phyloP scores from a whole-genome alignment of 768 basidiomycete species.

The Leccinum truebloodii region DNA sequence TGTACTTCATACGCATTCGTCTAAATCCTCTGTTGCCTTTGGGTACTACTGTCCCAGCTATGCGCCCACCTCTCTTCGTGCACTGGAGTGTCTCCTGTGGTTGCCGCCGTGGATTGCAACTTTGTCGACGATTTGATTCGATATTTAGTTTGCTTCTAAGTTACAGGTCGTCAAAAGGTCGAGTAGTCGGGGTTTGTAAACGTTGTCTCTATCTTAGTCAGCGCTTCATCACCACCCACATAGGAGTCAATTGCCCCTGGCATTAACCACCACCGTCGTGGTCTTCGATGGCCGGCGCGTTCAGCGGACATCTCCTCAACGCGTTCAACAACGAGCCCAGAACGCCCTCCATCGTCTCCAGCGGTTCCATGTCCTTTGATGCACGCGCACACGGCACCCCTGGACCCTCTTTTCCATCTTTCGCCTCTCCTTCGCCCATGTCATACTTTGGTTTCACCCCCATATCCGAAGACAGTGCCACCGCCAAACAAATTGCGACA shows the following conservation, averaged over 20 bases:
- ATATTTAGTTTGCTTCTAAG: no score
- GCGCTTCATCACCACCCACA: no score
- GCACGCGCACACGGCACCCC: slow-evolving; percentile 51
- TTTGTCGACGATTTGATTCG: no score
- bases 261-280: slow-evolving; percentile 14
- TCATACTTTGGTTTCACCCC: slow-evolving; percentile 7
- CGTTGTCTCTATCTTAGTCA: no score
- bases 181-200: no score
- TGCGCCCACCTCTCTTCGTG: no score
- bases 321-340: slow-evolving; percentile 35
- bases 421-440: slow-evolving; percentile 4
- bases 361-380: slow-evolving; percentile 64
- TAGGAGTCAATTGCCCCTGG: not conserved
- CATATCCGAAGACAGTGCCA: slow-evolving; percentile 60
- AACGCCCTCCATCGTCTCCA: slow-evolving; percentile 40
- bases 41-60: no score
- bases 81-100: no score
- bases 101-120: no score
- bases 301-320: slow-evolving; percentile 59
- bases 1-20: no score
- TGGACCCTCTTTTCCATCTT: slow-evolving; percentile 13
- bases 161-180: no score
- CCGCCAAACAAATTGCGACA: slow-evolving; percentile 54
- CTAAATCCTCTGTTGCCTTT: no score
- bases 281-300: slow-evolving; percentile 54